Evolutionary conservation across 2,329 filamentous ascomycete genomes (phyloP), one percentile per base, ranked within the genome.

Genomic region (Aspergillus terreus): DNA sequence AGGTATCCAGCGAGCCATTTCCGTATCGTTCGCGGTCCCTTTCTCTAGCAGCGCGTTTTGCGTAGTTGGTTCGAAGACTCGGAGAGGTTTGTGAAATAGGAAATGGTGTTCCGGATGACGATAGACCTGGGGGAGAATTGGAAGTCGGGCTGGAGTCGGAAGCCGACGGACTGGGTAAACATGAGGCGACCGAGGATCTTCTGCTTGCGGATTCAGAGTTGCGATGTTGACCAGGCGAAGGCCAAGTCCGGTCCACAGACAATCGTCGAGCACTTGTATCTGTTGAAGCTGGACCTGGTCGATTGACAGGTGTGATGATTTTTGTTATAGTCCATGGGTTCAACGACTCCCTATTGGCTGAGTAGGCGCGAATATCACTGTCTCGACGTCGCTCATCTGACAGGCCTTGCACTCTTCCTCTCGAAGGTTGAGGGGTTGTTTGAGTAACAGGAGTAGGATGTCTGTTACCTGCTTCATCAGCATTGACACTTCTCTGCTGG

Each of bases 241-340:
- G 46, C 9, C 6, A 12, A 15, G 11, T 15, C 21, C 19, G 11
- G 27, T 42, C 11, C 21, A 19, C 30, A 14, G 33, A 32, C 6
- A 27, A 27, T 15, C 23, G 35, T 4, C 27, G 14, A 25, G 19
- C n/a, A 10, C 23, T 17, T 10, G 15, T 30, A 27, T 15, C 44
- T 38, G 11, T 30, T 7, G 5, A n/a, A 9, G 6, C 35, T n/a
- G 21, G 6, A 12, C 19, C 14, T 14, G 25, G 4, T 7, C n/a
- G 41, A 12, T 48, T 56, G 36, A 49, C 54, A 9, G 58, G 52
- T 27, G 56, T 53, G 53, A 66, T 67, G 35, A 66, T 53, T 43
- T 67, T 71, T 3, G 71, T 66, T 33, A 73, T 58, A 7, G 63
- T 59, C 65, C 71, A 73, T 6, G 71, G 70, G 45, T 71, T 73